These are phyloP conservation scores for Atkinsonella texensis DNA, from an alignment of 2,329 filamentous ascomycete genomes.

Conservation along the genomic window DNA sequence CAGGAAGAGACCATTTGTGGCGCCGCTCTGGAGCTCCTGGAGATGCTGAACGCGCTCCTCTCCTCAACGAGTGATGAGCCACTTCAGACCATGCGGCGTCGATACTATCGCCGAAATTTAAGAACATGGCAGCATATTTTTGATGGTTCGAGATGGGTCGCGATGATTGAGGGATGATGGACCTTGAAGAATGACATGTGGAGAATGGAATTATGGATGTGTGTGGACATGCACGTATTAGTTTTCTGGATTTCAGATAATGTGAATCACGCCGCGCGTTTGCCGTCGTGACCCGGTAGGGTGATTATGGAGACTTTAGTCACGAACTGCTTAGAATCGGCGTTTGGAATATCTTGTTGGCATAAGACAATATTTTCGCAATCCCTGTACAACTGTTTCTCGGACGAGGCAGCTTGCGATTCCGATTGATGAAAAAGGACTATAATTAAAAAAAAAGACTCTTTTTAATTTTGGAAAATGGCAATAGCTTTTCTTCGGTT, in stretches of 20 bases:
- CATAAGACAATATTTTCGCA: not conserved
- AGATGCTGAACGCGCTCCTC: constrained; percentile 49
- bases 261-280: not conserved
- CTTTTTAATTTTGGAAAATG: not conserved
- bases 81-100: not conserved
- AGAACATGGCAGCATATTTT: not conserved
- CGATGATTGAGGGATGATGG: no score
- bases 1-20: constrained; percentile 45
- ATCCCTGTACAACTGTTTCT: not conserved
- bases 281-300: not conserved
- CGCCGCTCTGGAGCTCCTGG: constrained; percentile 25
- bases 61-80: constrained; percentile 34
- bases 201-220: not conserved
- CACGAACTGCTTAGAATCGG: not conserved
- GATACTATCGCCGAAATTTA: not conserved
- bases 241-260: not conserved
- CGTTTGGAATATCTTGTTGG: not conserved
- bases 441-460: no score
- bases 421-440: not conserved
- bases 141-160: no score
- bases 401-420: not conserved
- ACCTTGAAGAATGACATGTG: not conserved
- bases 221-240: not conserved
- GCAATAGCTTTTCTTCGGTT: constrained; percentile 10
- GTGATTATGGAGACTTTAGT: not conserved